Conservation (phyloP, 805 yeast species). For the Starmera caribaea region DNA sequence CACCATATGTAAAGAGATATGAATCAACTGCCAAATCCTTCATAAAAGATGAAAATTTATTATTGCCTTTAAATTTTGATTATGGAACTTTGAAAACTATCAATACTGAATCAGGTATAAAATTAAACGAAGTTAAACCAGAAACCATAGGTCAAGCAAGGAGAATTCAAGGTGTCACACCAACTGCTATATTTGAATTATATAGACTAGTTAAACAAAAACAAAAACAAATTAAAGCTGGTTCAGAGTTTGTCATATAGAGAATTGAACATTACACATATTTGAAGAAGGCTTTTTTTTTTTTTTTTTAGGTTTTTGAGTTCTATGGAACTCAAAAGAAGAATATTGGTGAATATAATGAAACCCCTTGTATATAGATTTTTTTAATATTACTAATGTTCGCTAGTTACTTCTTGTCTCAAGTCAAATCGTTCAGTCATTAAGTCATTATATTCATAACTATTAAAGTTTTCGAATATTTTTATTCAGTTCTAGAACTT, state of each 20-base stretch:
- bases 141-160: slow-evolving; percentile 92
- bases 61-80: slow-evolving; percentile 59
- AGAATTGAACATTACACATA: no score
- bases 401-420: no score
- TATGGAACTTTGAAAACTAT: slow-evolving; percentile 51
- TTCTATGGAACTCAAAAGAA: no score
- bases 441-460: background rate
- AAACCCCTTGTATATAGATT: no score
- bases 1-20: slow-evolving; percentile 71
- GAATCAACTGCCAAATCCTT: slow-evolving; percentile 63
- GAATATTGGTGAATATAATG: no score
- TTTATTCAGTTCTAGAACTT: slow-evolving; percentile 13
- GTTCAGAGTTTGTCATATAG: no score
- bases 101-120: slow-evolving; percentile 64
- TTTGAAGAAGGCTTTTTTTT: no score
- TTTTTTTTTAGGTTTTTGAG: no score
- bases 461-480: slow-evolving; percentile 13
- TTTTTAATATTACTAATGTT: no score
- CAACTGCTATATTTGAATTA: slow-evolving; percentile 81
- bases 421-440: no score
- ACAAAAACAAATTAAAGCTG: slow-evolving; percentile 15
- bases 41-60: slow-evolving; percentile 69
- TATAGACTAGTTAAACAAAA: slow-evolving; percentile 37
- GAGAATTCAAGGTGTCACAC: slow-evolving; percentile 90
- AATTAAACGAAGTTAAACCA: slow-evolving; percentile 71